These are phyloP conservation scores for Nicotiana obtusifolia DNA, from an alignment of 257 asterid species.

Conservation along the genomic window DNA sequence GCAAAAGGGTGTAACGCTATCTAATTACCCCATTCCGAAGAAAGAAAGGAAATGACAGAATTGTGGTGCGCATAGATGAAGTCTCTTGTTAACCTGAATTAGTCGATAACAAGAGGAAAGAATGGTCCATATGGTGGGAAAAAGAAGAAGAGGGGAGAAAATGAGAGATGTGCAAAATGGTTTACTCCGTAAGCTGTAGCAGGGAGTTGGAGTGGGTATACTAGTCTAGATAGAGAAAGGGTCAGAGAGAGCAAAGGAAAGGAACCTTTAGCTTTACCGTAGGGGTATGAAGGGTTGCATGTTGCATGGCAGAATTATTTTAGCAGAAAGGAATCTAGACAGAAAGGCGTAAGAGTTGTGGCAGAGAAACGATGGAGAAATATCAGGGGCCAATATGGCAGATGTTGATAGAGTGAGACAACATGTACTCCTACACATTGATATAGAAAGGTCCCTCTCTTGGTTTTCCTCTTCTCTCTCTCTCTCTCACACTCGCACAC, in stretches of 20 bases:
- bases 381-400: slow-evolving; percentile 4
- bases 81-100: too few relatives aligned
- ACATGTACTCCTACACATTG: neutral
- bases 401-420: slow-evolving; percentile 12
- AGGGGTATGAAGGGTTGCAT: neutral
- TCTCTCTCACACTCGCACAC: neutral
- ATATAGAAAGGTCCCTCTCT: slow-evolving; percentile 1
- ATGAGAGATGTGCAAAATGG: too few relatives aligned
- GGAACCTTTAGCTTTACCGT: neutral
- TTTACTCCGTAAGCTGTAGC: too few relatives aligned
- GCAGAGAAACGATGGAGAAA: slow-evolving; percentile 10
- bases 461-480: neutral
- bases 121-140: too few relatives aligned
- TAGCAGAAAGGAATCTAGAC: slow-evolving; percentile 9
- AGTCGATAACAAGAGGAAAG: too few relatives aligned
- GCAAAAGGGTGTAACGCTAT: neutral
- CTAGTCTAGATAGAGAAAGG: neutral
- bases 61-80: too few relatives aligned
- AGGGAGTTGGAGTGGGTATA: too few relatives aligned
- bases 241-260: neutral
- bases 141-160: too few relatives aligned
- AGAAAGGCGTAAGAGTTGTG: slow-evolving; percentile 7
- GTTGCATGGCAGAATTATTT: slow-evolving; percentile 4
- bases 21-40: too few relatives aligned
- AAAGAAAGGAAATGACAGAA: too few relatives aligned